Base-by-base conservation (phyloP, 805 yeast genomes). In the Wickerhamia fluorescens region DNA sequence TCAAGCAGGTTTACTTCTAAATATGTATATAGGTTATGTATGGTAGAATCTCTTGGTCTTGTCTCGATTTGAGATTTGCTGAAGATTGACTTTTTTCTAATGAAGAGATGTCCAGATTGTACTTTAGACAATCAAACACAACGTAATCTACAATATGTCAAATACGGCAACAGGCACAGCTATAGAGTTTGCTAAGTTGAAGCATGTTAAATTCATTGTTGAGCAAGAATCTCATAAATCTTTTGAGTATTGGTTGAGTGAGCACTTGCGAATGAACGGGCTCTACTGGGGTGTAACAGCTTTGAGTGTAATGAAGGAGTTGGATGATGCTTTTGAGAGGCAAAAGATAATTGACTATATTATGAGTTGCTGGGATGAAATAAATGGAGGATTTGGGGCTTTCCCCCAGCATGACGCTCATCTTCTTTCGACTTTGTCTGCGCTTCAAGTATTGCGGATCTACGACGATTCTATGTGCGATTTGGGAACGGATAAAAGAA, bases 261-360 rank as follows among this genome's bases (percentile, higher is more conserved):
- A 92, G 46, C 97, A 92, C 51, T 62, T 92, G 28, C 68, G 96
- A 18, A 56, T 92, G 66, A 86, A 84, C 45, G 98, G 97, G 2
- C 67, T 92, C 1, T 92, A 92, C 51, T 92, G 99, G 99, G 97
- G 96, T 0, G 61, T 85, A 3, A 79, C 82, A 11, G 86, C 96
- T 0, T 53, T 88, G 18, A 71, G 71, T 28, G 54, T 80, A 2
- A 49, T 89, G 54, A 64, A 69, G 16, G 16, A 16, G 3, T 55
- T 66, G 19, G 70, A 71, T 9, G 52, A 53, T 16, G 71, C 75
- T 1, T 70, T 89, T 33, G 65, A 76, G n/a, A 61, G 66, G 30
- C 56, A 65, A 1, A 83, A 79, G 5, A 73, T 89, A 9, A 53
- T 83, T 2, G 55, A 62, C n/a, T 92, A 78, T 50, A 83, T 89